These are phyloP conservation scores for Xanthoconium stramineum DNA, from an alignment of 768 basidiomycete species.

Conservation along the genomic window DNA sequence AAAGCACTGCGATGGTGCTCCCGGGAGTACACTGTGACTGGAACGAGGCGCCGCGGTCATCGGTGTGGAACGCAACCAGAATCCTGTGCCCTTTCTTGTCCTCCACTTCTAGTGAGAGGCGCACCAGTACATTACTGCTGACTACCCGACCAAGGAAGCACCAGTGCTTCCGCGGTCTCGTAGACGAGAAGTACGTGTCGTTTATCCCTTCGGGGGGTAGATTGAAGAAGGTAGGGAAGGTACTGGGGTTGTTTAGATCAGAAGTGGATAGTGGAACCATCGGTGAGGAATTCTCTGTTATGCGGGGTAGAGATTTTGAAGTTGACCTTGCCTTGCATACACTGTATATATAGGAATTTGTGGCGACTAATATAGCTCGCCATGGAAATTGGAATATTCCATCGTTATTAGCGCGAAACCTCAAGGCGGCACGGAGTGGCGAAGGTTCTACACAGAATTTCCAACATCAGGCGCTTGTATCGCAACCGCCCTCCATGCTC, in stretches of 20 bases:
- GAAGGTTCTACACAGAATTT: not conserved
- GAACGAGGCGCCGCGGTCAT: slow-evolving; percentile 28
- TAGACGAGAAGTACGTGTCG: slow-evolving; percentile 19
- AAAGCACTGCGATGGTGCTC: slow-evolving; percentile 31
- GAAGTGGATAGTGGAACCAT: slow-evolving; percentile 22
- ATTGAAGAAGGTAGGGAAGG: slow-evolving; percentile 24
- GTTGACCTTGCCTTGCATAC: not conserved
- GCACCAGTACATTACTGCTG: slow-evolving; percentile 24
- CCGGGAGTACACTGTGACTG: slow-evolving; percentile 21
- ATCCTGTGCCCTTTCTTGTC: slow-evolving; percentile 25
- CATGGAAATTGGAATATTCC: not conserved
- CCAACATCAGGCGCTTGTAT: slow-evolving; percentile 1
- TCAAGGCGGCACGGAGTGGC: not conserved
- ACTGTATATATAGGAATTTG: slow-evolving; percentile 14
- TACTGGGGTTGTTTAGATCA: slow-evolving; percentile 22
- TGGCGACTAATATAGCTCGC: not conserved
- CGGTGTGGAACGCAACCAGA: slow-evolving; percentile 30
- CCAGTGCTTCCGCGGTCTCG: slow-evolving; percentile 29
- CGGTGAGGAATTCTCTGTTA: slow-evolving; percentile 4
- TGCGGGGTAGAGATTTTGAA: not conserved
- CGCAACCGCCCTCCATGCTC: not conserved
- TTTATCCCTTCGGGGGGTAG: slow-evolving; percentile 25
- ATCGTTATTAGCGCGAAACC: not conserved
- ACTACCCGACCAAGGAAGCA: slow-evolving; percentile 29
- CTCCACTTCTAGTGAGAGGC: slow-evolving; percentile 29